Evolutionary conservation across 2,329 filamentous ascomycete genomes (phyloP).

Genomic region (Ampelomyces quisqualis): DNA sequence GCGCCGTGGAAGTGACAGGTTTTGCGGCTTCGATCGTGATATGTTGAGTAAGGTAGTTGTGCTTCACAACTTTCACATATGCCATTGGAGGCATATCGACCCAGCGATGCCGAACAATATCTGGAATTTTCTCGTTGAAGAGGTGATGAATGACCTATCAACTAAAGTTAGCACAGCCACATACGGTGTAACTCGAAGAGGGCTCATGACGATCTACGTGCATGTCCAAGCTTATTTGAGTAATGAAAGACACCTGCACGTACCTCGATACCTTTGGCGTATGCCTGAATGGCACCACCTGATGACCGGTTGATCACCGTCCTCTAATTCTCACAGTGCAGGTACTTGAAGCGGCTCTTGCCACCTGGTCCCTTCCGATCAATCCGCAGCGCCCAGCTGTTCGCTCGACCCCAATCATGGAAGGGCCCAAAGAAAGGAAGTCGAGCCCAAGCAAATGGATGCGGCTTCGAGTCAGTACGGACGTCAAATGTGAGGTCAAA

Average conservation of each 20-base stretch:
- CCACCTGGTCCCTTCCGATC: background rate
- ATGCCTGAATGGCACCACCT: background rate
- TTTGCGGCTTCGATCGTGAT: background rate
- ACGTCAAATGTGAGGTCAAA: background rate
- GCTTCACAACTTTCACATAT: background rate
- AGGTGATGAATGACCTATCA: background rate
- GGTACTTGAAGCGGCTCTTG: background rate
- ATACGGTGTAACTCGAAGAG: too few relatives aligned
- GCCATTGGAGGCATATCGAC: background rate
- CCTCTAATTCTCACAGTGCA: background rate
- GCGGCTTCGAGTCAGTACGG: slow-evolving; percentile 1
- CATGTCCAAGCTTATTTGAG: too few relatives aligned
- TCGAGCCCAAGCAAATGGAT: background rate
- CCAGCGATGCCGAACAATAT: background rate
- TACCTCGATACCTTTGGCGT: background rate
- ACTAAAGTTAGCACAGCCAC: background rate
- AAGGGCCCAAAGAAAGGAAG: background rate
- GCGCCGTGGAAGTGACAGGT: background rate
- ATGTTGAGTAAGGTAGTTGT: background rate
- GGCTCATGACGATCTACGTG: too few relatives aligned
- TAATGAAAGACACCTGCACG: background rate
- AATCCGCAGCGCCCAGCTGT: background rate
- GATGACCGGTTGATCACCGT: background rate
- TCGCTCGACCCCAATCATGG: background rate
- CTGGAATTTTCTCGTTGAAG: background rate